Conservation (phyloP, 208 protist genomes). For the Crithidia fasciculata region DNA sequence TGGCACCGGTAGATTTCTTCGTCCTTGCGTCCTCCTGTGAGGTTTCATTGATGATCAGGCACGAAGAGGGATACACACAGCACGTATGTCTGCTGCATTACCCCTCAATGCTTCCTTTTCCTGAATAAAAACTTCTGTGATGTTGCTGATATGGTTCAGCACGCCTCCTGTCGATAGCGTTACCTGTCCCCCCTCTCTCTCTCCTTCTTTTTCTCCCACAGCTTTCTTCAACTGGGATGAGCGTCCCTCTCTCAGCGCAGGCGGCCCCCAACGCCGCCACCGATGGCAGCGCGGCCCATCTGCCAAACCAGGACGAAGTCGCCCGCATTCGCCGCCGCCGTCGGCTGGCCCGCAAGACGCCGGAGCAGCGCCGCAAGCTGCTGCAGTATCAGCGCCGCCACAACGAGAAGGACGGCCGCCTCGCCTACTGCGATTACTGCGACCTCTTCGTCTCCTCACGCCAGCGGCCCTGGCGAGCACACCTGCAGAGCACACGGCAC, state of each 20-base stretch:
- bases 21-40: no score
- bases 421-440: conserved; percentile 90
- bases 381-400: conserved; percentile 77
- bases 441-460: conserved; percentile 79
- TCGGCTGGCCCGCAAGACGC: conserved; percentile 50
- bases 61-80: not conserved
- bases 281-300: not conserved
- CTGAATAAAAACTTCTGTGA: no score
- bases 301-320: conserved; percentile 35
- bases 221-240: no score
- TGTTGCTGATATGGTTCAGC: no score
- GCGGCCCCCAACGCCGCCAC: not conserved
- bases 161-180: not conserved
- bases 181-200: not conserved
- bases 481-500: conserved; percentile 65
- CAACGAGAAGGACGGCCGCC: conserved; percentile 79
- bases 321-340: conserved; percentile 43
- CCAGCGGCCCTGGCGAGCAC: conserved; percentile 46
- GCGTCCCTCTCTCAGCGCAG: not conserved
- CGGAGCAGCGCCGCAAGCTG: conserved; percentile 59
- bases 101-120: no score
- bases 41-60: no score
- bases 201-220: not conserved
- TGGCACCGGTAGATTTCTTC: no score
- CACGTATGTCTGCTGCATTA: not conserved